These are phyloP conservation scores for Diaporthe citriasiana DNA, from an alignment of 2,329 filamentous ascomycete genomes.

Conservation along the genomic window DNA sequence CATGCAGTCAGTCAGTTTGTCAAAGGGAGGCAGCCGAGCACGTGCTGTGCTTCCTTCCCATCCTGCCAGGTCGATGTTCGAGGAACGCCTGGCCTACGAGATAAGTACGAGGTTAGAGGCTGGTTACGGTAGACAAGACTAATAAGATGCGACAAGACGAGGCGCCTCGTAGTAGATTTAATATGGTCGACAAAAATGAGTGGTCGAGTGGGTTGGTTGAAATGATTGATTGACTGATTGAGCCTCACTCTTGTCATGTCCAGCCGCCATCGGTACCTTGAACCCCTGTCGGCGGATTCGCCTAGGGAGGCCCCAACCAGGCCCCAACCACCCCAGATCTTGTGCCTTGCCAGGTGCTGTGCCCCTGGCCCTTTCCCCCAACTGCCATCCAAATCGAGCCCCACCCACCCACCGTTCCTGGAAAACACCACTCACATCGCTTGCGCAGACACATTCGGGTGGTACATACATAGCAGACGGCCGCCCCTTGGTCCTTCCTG, in stretches of 20 bases:
- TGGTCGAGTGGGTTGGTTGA: not conserved
- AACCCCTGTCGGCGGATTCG: constrained; percentile 22
- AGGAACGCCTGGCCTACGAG: not conserved
- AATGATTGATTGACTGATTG: not conserved
- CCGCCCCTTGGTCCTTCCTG: constrained; percentile 9
- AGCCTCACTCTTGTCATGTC: not conserved
- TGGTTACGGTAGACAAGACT: too few relatives aligned
- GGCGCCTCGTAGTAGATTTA: not conserved
- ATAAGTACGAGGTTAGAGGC: too few relatives aligned
- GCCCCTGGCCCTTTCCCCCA: not conserved
- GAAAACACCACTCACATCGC: constrained; percentile 8
- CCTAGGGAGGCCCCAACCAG: too few relatives aligned
- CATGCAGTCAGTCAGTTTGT: not conserved
- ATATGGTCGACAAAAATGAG: not conserved
- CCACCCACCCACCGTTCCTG: constrained; percentile 16
- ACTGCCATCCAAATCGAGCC: not conserved
- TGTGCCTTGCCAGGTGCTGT: not conserved
- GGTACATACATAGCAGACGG: constrained; percentile 12
- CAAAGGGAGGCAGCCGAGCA: constrained; percentile 23
- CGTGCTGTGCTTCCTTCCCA: constrained; percentile 12
- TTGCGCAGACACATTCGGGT: not conserved
- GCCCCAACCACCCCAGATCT: constrained; percentile 25
- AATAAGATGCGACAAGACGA: not conserved
- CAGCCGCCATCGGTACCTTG: constrained; percentile 9
- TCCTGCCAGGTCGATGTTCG: not conserved